Base-by-base conservation (phyloP, 495 filamentous ascomycete genomes). In the Extremus antarcticus region DNA sequence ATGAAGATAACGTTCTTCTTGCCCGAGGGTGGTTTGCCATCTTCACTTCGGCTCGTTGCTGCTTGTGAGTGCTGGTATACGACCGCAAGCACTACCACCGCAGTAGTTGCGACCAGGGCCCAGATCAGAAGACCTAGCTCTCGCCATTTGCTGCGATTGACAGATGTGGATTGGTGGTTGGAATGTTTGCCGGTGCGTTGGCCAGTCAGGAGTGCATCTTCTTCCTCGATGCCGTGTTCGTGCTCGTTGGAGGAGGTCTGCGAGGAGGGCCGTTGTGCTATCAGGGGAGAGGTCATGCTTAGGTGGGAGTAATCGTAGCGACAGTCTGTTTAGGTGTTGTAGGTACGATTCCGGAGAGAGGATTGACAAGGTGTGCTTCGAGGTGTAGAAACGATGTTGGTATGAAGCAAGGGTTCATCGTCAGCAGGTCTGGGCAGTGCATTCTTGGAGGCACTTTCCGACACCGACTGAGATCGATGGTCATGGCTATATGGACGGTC, bases 1-100 rank as follows among this genome's bases (percentile, higher is more conserved):
- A 98, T 97, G 74, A 98, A 97, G 56, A 98, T 84, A 39, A 97
- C 70, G 65, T 96, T 98, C 22, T 85, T 77, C 70, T 97, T 98
- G 15, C 86, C 85, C n/a, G 64, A 71, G 9, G 74, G 81, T 55
- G 71, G 78, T 38, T 74, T 74, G 29, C 65, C 66, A 48, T 41
- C 49, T 25, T 60, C 57, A 40, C 62, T 60, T 64, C 24, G 68
- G 71, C 32, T 77, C 65, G 52, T 80, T 53, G 7, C 2, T 11
- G 15, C 32, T 43, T 7, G 25, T 3, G 13, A 20, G 58, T 71
- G 72, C 61, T 89, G 85, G 60, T 81, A 83, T 40, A 88, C 67
- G 10, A 88, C 84, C 3, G 84, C 85, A 20, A 91, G 74, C 16
- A 91, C 74, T 47, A 92, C 78, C 8, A 90, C 82, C 23, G 76